These are phyloP conservation scores for Starmerella bombicola DNA, from an alignment of 805 yeast species.

Conservation along the genomic window DNA sequence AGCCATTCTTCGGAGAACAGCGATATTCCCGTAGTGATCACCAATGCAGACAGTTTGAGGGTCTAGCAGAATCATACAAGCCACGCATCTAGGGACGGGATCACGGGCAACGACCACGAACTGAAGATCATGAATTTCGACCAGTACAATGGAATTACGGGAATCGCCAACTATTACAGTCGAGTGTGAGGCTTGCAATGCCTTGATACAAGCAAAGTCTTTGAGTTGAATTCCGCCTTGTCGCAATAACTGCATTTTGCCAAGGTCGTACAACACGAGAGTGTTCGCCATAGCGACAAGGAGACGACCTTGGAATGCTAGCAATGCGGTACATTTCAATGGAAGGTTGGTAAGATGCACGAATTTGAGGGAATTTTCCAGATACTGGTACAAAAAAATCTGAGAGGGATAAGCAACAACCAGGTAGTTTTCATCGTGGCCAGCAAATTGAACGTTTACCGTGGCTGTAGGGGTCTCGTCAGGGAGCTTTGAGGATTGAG, in stretches of 20 bases:
- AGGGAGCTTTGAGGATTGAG: neutral
- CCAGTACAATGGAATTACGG: slow-evolving; percentile 48
- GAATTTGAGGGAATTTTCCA: slow-evolving; percentile 29
- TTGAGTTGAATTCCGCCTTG: slow-evolving; percentile 42
- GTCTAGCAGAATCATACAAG: slow-evolving; percentile 51
- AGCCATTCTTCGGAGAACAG: slow-evolving; percentile 39
- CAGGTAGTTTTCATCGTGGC: neutral
- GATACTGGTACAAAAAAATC: neutral
- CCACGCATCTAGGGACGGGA: slow-evolving; percentile 50
- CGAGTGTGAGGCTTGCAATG: slow-evolving; percentile 42
- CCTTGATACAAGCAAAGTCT: slow-evolving; percentile 39
- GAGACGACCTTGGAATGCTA: slow-evolving; percentile 45
- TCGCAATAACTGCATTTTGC: slow-evolving; percentile 63
- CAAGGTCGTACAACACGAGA: slow-evolving; percentile 42
- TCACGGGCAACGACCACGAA: slow-evolving; percentile 65
- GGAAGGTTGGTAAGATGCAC: slow-evolving; percentile 52
- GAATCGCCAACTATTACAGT: slow-evolving; percentile 63
- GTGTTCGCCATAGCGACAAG: slow-evolving; percentile 43
- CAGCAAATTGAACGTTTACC: neutral
- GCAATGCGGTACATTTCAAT: slow-evolving; percentile 31
- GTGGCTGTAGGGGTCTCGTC: neutral
- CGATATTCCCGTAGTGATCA: slow-evolving; percentile 74
- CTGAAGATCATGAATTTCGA: slow-evolving; percentile 41
- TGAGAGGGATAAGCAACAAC: neutral
- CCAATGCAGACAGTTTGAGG: slow-evolving; percentile 68